Evolutionary conservation across 1,139 yeast genomes (phyloP).

Genomic region (Kurtzmaniella quercitrusa): DNA sequence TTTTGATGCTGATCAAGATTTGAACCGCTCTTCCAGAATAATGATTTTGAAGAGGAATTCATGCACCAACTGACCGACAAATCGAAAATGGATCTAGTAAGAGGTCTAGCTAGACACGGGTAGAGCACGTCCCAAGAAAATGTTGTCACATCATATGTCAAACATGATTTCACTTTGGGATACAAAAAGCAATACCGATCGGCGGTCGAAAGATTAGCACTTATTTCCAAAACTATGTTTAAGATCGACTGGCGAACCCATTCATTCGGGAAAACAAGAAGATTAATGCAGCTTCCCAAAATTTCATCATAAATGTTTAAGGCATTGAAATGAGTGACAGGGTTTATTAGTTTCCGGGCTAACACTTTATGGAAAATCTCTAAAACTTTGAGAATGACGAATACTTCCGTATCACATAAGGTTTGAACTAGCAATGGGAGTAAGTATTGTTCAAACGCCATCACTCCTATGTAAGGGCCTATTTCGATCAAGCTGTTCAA

Average conservation of each 20-base stretch:
- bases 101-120: conserved; percentile 61
- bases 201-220: conserved; percentile 63
- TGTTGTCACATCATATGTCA: conserved; percentile 69
- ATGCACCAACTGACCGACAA: conserved; percentile 70
- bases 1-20: conserved; percentile 6
- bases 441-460: conserved; percentile 82
- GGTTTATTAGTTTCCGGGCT: conserved; percentile 28
- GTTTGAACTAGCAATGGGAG: conserved; percentile 82
- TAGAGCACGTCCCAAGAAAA: conserved; percentile 63
- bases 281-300: conserved; percentile 23
- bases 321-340: conserved; percentile 36
- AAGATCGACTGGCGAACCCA: conserved; percentile 77
- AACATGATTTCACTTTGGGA: conserved; percentile 74
- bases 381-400: conserved; percentile 73
- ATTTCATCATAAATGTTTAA: conserved; percentile 38
- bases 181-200: conserved; percentile 79
- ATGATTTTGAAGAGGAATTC: conserved; percentile 54
- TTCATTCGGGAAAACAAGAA: conserved; percentile 77
- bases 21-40: conserved; percentile 67
- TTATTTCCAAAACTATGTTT: conserved; percentile 56
- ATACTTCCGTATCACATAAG: conserved; percentile 75
- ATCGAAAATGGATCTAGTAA: conserved; percentile 64
- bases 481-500: conserved; percentile 73
- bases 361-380: conserved; percentile 50
- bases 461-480: conserved; percentile 75